Evolutionary conservation across 352 stramenopile species (phyloP).

Genomic region (Phytophthora lateralis): DNA sequence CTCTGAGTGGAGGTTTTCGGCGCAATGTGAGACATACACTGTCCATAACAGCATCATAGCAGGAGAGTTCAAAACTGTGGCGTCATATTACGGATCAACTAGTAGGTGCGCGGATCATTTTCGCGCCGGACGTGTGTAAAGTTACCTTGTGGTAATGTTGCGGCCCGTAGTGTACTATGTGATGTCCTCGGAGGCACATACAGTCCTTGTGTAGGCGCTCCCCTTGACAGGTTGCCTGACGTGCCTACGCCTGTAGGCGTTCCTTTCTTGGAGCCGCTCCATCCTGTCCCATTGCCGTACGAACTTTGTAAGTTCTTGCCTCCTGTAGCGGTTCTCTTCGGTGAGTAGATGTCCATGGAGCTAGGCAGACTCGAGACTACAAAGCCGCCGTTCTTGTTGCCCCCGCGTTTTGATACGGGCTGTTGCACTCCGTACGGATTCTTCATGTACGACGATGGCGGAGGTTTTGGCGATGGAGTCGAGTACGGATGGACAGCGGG

Average conservation of each 20-base stretch:
- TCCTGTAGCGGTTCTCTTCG: constrained; percentile 41
- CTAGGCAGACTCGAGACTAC: constrained; percentile 33
- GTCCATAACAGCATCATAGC: background rate
- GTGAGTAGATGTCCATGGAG: constrained; percentile 60
- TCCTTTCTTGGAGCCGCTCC: constrained; percentile 30
- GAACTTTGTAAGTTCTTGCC: constrained; percentile 20
- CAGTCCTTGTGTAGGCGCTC: constrained; percentile 28
- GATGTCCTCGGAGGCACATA: constrained; percentile 51
- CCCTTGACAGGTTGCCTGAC: constrained; percentile 22
- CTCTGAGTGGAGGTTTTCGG: constrained; percentile 2
- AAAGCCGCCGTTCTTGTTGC: constrained; percentile 19
- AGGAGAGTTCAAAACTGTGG: constrained; percentile 32
- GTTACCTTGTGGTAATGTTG: constrained; percentile 24
- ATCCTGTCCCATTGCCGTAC: constrained; percentile 21
- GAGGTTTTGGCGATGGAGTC: constrained; percentile 48
- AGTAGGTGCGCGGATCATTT: constrained; percentile 30
- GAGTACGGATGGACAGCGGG: constrained; percentile 42
- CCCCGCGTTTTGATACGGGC: constrained; percentile 31
- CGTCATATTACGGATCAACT: constrained; percentile 23
- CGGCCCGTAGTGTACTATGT: constrained; percentile 41
- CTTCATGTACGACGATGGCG: constrained; percentile 57
- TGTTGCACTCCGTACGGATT: constrained; percentile 42
- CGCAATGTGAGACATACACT: background rate
- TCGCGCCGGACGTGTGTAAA: constrained; percentile 31
- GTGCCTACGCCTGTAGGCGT: constrained; percentile 2